Base-by-base conservation (phyloP, 2,329 filamentous ascomycete genomes). In the Fusarium torulosum region DNA sequence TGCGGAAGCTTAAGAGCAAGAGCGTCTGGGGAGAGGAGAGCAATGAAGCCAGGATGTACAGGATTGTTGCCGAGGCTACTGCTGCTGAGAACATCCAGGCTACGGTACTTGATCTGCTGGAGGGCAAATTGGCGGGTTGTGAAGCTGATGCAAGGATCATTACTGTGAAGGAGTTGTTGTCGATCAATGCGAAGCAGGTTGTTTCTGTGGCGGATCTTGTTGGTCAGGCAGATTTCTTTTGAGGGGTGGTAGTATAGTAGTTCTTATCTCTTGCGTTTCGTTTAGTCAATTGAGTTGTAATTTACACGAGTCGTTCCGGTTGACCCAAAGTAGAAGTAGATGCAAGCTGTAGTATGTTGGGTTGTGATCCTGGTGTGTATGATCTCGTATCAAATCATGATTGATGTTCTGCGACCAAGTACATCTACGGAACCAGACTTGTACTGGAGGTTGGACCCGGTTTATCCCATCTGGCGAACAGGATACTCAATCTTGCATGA, bases 111-210 rank as follows among this genome's bases (percentile, higher is more conserved):
- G 53, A 56, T 1, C 20, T 56, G 6, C 20, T 52, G 4, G 53
- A 52, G 10, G 53, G 53, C 3, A 20, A 56, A 3, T 13, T 56
- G 19, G 49, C 46, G 5, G 53, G 53, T 3, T 56, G 53, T 6
- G 53, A 56, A 40, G 53, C 53, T 35, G 53, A 56, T 15, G 38
- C 49, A n/a, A 35, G 53, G 9, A 56, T 56, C 14, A 50, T 56
- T 11, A 52, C 46, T 29, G 53, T 56, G 1, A 56, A 56, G 21
- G 53, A 56, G 29, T n/a, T 56, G 9, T 47, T 56, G 23, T 40
- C 41, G 13, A 56, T 56, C 29, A 56, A 56, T 5, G 37, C 53
- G 1, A 56, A 56, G 29, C 53, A 56, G 21, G 53, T 56, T 3
- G 49, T 52, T 13, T 47, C 53, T 6, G 46, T 53, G 33, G 33